These are phyloP conservation scores for Globisporangium perplexum DNA, from an alignment of 352 stramenopile genomes.

Conservation along the genomic window DNA sequence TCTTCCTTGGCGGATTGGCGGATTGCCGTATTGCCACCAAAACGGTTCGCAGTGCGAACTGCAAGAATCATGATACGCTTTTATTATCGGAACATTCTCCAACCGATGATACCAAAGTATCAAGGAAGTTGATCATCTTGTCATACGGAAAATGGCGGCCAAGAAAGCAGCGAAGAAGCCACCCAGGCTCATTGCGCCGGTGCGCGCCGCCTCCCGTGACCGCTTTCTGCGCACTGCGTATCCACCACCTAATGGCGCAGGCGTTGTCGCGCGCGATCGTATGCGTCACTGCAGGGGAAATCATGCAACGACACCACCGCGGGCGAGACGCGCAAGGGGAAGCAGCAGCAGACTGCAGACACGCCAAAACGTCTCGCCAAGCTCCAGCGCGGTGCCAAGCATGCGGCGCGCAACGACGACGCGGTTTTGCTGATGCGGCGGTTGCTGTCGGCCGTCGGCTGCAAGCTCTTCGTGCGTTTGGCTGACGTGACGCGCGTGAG, in stretches of 20 bases:
- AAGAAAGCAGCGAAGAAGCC: slow-evolving; percentile 32
- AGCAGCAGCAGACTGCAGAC: slow-evolving; percentile 9
- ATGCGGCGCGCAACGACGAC: slow-evolving; percentile 32
- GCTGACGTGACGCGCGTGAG: background rate
- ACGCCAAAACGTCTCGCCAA: background rate
- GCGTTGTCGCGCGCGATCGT: background rate
- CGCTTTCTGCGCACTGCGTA: background rate
- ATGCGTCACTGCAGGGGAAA: background rate
- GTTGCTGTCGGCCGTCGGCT: slow-evolving; percentile 46
- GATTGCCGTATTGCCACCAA: background rate
- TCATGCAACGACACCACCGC: background rate
- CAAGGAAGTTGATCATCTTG: no score
- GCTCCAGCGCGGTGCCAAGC: slow-evolving; percentile 11
- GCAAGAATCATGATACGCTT: background rate
- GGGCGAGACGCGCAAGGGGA: background rate
- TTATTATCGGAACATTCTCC: background rate
- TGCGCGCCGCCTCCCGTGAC: background rate
- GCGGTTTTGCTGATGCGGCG: slow-evolving; percentile 48
- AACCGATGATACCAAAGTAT: no score
- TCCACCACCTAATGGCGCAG: background rate
- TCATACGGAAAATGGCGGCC: slow-evolving; percentile 9
- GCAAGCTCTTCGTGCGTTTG: slow-evolving; percentile 50
- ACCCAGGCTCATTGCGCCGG: slow-evolving; percentile 17
- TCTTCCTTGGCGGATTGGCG: background rate
- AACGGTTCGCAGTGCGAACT: background rate